These are phyloP conservation scores for Penicillium parvum DNA, from an alignment of 495 filamentous ascomycete species.

Conservation along the genomic window DNA sequence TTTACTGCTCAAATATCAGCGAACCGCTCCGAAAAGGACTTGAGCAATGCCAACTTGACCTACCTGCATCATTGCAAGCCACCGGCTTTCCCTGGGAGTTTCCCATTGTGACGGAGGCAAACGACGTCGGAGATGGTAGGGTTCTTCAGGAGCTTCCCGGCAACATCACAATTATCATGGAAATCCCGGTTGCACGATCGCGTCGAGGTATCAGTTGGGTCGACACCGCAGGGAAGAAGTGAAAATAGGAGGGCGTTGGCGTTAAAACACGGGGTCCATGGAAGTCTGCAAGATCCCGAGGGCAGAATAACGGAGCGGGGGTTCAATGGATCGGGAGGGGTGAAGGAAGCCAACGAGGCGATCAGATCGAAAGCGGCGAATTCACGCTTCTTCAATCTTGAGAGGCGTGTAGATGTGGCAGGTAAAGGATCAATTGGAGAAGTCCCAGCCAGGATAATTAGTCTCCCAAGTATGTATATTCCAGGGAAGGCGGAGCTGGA, in stretches of 20 bases:
- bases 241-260: slow-evolving; percentile 5
- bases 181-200: background rate
- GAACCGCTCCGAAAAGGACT: slow-evolving; percentile 4
- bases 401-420: too few relatives aligned
- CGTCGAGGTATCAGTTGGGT: background rate
- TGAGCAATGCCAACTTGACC: slow-evolving; percentile 36
- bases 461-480: too few relatives aligned
- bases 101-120: slow-evolving; percentile 60
- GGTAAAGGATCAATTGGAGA: too few relatives aligned
- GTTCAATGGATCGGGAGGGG: slow-evolving; percentile 13
- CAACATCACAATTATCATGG: slow-evolving; percentile 33
- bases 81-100: slow-evolving; percentile 92
- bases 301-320: slow-evolving; percentile 22
- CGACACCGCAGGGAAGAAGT: background rate
- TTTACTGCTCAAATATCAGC: slow-evolving; percentile 60
- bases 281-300: slow-evolving; percentile 11
- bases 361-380: background rate
- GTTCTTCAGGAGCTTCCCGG: slow-evolving; percentile 18
- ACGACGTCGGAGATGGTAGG: slow-evolving; percentile 19
- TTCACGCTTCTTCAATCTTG: too few relatives aligned
- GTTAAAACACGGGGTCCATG: slow-evolving; percentile 18
- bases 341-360: background rate
- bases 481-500: too few relatives aligned
- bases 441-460: too few relatives aligned
- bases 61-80: slow-evolving; percentile 89